Conservation (phyloP, 805 yeast species). For the Wickerhamiella brachini region DNA sequence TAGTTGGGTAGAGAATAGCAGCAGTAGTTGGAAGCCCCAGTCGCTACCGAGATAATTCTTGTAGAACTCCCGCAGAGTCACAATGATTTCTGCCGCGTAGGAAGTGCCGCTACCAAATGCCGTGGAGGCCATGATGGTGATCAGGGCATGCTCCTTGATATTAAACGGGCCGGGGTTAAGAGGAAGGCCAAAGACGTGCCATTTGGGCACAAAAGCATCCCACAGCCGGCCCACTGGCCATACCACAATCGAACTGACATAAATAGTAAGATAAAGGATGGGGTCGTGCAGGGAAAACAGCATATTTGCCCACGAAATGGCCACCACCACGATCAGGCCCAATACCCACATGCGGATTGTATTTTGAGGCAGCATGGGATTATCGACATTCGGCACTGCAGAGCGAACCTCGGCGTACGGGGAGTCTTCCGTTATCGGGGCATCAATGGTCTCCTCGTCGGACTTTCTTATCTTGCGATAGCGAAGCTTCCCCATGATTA, state of each 20-base stretch:
- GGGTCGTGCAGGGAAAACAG: slow-evolving; percentile 50
- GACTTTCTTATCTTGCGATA: not conserved
- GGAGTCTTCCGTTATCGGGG: slow-evolving; percentile 22
- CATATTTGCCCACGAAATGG: slow-evolving; percentile 47
- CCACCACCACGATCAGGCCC: slow-evolving; percentile 37
- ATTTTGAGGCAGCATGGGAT: slow-evolving; percentile 34
- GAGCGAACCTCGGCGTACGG: slow-evolving; percentile 59
- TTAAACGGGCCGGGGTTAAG: slow-evolving; percentile 53
- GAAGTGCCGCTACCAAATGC: slow-evolving; percentile 33
- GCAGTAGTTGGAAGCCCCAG: slow-evolving; percentile 41
- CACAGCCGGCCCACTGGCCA: slow-evolving; percentile 49
- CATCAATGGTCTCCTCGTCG: not conserved
- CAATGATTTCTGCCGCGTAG: slow-evolving; percentile 42
- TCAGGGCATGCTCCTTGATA: slow-evolving; percentile 47
- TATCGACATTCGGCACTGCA: slow-evolving; percentile 46
- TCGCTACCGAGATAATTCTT: slow-evolving; percentile 23
- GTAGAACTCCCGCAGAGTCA: slow-evolving; percentile 39
- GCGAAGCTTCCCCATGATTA: not conserved
- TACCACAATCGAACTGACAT: slow-evolving; percentile 46
- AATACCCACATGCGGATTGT: slow-evolving; percentile 44
- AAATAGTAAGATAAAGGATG: slow-evolving; percentile 35
- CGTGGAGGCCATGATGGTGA: slow-evolving; percentile 38
- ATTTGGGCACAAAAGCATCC: slow-evolving; percentile 28
- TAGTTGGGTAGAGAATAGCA: slow-evolving; percentile 43
- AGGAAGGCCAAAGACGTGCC: slow-evolving; percentile 20